Base-by-base conservation (phyloP, 768 basidiomycete species). In the Boletus tylopilopsis region DNA sequence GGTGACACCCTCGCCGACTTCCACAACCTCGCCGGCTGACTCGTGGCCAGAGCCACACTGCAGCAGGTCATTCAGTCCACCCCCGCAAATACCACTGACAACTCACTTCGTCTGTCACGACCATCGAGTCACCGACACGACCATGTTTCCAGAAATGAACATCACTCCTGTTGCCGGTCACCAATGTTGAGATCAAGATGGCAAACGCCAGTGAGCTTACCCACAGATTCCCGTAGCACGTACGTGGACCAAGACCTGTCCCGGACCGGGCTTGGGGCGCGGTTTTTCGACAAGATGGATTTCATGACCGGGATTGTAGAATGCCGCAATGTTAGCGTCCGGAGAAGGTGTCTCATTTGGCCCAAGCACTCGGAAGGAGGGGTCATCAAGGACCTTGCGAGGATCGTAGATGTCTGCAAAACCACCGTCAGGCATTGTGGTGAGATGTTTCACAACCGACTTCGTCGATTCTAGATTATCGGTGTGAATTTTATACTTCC, bases 101-200 rank as follows among this genome's bases (percentile, higher is more conserved):
- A 36, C 60, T 53, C 49, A 80, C 82, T 68, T 85, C 83, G 51
- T 84, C 83, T 13, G 77, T 80, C 24, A 85, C 83, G 21, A 85
- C 70, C 84, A 85, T 85, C 0, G 81, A 81, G 57, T 83, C 80
- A 9, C 84, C 84, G 44, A 85, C 75, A 34, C 80, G 70, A 6
- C 84, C 84, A 63, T 85, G 81, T 54, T 83, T 75, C 84, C 84
- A 86, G 63, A 85, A 85, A 61, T 86, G 84, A 55, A 86, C 80
- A 51, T 85, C 84, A 40, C 81, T 84, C 73, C 84, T 85, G 48
- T 49, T 27, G 21, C 25, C 42, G 13, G 42, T 16, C 33, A 1
- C 13, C 19, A 34, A 24, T 5, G 12, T 24, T 42, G 25, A 24
- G 13, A 36, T 43, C 13, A 22, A 35, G 22, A n/a, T 35, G 5